Evolutionary conservation across 352 stramenopile genomes (phyloP).

Genomic region (Saprolegnia parasitica): DNA sequence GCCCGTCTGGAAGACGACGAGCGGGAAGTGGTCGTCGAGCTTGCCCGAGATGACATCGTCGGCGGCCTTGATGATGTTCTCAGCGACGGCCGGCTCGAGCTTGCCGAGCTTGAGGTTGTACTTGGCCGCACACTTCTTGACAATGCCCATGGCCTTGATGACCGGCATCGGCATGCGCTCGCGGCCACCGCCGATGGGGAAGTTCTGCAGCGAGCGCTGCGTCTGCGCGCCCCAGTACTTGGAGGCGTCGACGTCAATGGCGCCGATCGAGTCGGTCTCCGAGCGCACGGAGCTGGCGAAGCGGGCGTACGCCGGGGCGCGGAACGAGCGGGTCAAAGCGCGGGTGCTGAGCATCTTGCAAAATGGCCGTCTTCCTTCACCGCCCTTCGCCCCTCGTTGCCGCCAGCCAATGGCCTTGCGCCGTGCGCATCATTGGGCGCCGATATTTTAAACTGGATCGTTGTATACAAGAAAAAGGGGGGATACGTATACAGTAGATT

Average conservation of each 20-base stretch:
- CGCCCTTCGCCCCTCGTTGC: not conserved
- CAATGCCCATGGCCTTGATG: constrained; percentile 89
- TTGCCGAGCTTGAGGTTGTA: constrained; percentile 89
- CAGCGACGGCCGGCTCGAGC: constrained; percentile 64
- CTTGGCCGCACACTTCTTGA: constrained; percentile 93
- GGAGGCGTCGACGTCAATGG: constrained; percentile 71
- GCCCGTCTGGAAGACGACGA: constrained; percentile 79
- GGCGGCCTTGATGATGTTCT: constrained; percentile 89
- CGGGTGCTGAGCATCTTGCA: constrained; percentile 10
- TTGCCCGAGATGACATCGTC: constrained; percentile 91
- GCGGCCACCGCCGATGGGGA: constrained; percentile 87
- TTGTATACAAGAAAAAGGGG: too few species aligned
- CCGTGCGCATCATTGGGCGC: too few species aligned
- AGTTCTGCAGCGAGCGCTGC: constrained; percentile 94
- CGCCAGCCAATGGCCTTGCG: not conserved
- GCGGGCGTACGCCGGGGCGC: not conserved
- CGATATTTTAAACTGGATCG: too few species aligned
- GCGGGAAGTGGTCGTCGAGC: constrained; percentile 93
- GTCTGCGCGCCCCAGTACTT: constrained; percentile 93
- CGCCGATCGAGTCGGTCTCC: constrained; percentile 75
- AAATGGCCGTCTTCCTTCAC: not conserved
- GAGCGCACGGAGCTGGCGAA: constrained; percentile 17
- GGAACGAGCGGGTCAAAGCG: constrained; percentile 6
- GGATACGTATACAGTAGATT: too few species aligned
- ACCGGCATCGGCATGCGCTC: constrained; percentile 93